Base-by-base conservation (phyloP, 371 early-diverging fungal genomes). In the Lichtheimia corymbifera region DNA sequence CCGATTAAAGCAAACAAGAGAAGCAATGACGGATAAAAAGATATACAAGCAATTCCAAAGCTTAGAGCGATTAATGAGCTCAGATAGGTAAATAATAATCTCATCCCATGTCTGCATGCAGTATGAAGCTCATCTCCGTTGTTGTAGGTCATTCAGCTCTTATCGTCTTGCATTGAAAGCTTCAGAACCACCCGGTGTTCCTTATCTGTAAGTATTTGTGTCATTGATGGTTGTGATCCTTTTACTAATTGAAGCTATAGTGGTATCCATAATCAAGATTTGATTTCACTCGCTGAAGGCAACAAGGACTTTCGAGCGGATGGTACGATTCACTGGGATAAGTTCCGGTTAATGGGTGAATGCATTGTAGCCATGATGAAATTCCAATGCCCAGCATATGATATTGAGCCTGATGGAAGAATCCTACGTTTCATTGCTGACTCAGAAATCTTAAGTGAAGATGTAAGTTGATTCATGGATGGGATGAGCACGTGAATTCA, bases 11-110 rank as follows among this genome's bases (percentile, higher is more conserved):
- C 84, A 84, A 22, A 88, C 91, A 12, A 76, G 86, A 4, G 83
- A 82, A 28, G 68, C 72, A n/a, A 57, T 87, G 0, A 44, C 61
- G 0, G 67, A 70, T 2, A 86, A 82, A 52, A 82, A 79, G 47
- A 69, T 79, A 1, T 80, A 79, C 69, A 78, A 80, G 49, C 77
- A 80, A 24, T 78, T 80, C 59, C 83, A 84, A 47, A 79, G 82
- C 30, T 69, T 89, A 13, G 90, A 89, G 64, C 74, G 74, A 0
- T 64, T 88, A 14, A 89, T 89, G 89, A 83, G 86, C 27, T 80
- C 88, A 17, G 84, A 85, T 44, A 69, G 70, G 76, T 75, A 65
- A 52, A 30, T 4, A 9, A 53, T 30, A 2, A 35, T 35, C 35
- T 35, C 35, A 35, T 35, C 11, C 11, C 35, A 35, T 50, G 15